A percentile compares a stretch with the other conserved stretches of the same genome.
These are phyloP conservation scores for Vickermania spadyakhi DNA, from an alignment of 208 protist genomes.

Conservation along the genomic window DNA sequence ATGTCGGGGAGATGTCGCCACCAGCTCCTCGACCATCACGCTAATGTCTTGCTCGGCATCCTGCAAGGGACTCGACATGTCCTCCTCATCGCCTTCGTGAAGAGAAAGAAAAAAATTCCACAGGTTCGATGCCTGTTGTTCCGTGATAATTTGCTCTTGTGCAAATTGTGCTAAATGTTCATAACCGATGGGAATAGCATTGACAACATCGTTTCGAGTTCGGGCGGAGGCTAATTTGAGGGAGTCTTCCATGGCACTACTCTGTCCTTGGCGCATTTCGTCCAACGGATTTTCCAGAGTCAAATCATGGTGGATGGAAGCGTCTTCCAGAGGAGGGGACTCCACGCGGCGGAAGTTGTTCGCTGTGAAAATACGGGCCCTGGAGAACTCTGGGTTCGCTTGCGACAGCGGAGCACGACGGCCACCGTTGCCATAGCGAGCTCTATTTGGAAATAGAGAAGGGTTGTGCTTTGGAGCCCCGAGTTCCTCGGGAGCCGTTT, in stretches of 20 bases:
- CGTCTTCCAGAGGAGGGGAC: constrained; percentile 27
- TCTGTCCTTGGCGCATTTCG: not conserved
- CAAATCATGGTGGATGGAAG: constrained; percentile 9
- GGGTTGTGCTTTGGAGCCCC: not conserved
- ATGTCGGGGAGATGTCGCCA: not conserved
- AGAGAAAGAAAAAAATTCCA: constrained; percentile 55
- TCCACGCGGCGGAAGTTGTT: constrained; percentile 63
- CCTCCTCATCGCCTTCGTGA: constrained; percentile 1
- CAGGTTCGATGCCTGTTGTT: constrained; percentile 49
- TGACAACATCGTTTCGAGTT: constrained; percentile 16
- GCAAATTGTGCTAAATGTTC: constrained; percentile 71
- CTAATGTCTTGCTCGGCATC: not conserved
- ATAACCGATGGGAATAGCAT: constrained; percentile 57
- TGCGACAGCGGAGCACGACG: not conserved
- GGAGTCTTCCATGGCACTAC: constrained; percentile 39
- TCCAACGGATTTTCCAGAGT: not conserved
- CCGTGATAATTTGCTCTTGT: constrained; percentile 70
- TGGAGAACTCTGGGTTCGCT: constrained; percentile 39
- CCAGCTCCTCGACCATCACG: not conserved
- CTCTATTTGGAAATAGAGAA: constrained; percentile 5
- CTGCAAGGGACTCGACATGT: not conserved
- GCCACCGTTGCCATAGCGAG: constrained; percentile 2
- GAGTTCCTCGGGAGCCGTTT: constrained; percentile 58
- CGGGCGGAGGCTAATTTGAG: constrained; percentile 43
- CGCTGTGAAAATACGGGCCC: constrained; percentile 42